These are phyloP conservation scores for Cucumis melo DNA, from an alignment of 306 rosid species.

Conservation along the genomic window DNA sequence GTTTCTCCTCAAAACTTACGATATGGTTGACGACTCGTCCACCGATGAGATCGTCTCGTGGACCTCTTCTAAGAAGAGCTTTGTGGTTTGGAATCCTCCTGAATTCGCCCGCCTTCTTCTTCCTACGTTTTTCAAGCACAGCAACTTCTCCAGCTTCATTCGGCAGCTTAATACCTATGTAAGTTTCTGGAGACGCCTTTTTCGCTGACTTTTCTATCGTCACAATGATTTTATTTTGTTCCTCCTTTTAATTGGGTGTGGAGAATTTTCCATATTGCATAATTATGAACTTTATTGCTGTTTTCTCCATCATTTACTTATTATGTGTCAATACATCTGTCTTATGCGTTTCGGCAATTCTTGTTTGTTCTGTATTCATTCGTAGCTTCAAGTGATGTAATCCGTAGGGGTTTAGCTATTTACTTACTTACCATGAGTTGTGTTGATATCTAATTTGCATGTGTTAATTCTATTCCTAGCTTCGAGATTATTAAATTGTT, in stretches of 20 bases:
- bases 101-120: slow-evolving; percentile 79
- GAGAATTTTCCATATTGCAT: background rate
- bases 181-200: slow-evolving; percentile 5
- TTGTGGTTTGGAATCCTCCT: slow-evolving; percentile 88
- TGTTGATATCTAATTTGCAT: background rate
- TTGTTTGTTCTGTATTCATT: background rate
- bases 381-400: background rate
- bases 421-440: background rate
- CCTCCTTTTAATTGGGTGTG: background rate
- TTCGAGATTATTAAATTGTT: background rate
- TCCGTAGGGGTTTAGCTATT: background rate
- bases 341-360: background rate
- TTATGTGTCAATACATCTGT: background rate
- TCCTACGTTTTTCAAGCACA: slow-evolving; percentile 86
- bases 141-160: slow-evolving; percentile 93
- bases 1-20: slow-evolving; percentile 73
- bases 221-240: background rate
- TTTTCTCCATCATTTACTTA: background rate
- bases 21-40: slow-evolving; percentile 75
- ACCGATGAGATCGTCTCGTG: slow-evolving; percentile 83
- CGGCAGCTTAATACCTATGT: slow-evolving; percentile 98
- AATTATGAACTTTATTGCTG: background rate
- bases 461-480: background rate
- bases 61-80: slow-evolving; percentile 58
- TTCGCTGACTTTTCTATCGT: too few species aligned